These are phyloP conservation scores for Cercospora sp. DNA, from an alignment of 2,329 filamentous ascomycete genomes.

Conservation along the genomic window DNA sequence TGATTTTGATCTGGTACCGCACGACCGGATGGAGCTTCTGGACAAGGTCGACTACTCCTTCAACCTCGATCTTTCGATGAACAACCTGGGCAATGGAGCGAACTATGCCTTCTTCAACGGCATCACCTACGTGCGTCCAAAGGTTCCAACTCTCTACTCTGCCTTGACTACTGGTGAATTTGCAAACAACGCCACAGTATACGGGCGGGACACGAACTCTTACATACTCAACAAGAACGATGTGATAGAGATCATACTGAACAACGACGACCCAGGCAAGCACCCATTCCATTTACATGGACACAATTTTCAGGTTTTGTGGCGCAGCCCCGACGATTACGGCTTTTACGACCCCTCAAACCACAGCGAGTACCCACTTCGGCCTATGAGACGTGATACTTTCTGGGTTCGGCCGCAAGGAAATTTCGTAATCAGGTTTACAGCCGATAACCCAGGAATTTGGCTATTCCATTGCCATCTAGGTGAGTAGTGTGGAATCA, in stretches of 20 bases:
- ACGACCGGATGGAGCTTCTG: conserved; percentile 63
- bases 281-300: conserved; percentile 78
- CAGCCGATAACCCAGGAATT: conserved; percentile 42
- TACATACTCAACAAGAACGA: conserved; percentile 67
- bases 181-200: conserved; percentile 45
- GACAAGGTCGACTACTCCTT: conserved; percentile 64
- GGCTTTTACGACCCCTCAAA: conserved; percentile 40
- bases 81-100: conserved; percentile 66
- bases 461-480: conserved; percentile 52
- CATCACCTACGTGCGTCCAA: conserved; percentile 71
- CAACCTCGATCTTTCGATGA: conserved; percentile 61
- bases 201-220: conserved; percentile 56
- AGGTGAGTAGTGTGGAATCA: conserved; percentile 10
- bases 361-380: conserved; percentile 40
- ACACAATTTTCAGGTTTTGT: conserved; percentile 66
- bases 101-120: conserved; percentile 66
- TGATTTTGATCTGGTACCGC: conserved; percentile 69
- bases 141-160: conserved; percentile 79
- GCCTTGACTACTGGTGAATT: conserved; percentile 63
- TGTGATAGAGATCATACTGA: conserved; percentile 74
- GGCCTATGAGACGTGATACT: conserved; percentile 56
- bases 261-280: conserved; percentile 70
- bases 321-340: conserved; percentile 39
- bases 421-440: conserved; percentile 58
- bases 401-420: conserved; percentile 57